Evolutionary conservation across 78 protist species (phyloP), one percentile per base, ranked within the genome.

Genomic region (slime mould (Dictyostelium discoideum)): DNA sequence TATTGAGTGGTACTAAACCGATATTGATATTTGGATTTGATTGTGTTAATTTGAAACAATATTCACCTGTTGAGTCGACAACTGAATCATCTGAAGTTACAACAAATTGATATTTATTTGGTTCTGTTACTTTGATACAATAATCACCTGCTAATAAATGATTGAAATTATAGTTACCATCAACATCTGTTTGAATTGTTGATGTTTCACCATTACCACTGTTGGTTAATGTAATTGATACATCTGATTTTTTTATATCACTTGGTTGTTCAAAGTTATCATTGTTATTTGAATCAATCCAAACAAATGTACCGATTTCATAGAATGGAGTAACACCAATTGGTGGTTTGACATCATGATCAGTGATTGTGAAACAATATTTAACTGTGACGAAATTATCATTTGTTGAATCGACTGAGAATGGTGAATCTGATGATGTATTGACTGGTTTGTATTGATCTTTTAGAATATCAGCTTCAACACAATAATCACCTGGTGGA

Each of bases 401-500:
- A 22, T 22, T 67, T 3, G 40, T 72, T n/a, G 32, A 22, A 6
- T 63, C 73, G 22, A 63, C 29, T 63, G 22, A 16, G 65, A 78
- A 76, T 42, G 37, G 50, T 26, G 85, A 76, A 11, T 86, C 84
- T 3, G 3, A 6, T n/a, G 85, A 48, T 10, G 44, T 57, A 7
- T 54, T 46, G 5, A 60, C 73, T 42, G 37, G 39, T 22, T 44
- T 44, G 39, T 76, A 86, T 63, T 63, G 22, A 22, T 39, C 63
- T 18, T 42, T 77, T 18, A 44, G 63, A 37, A 20, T 26, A 13
- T 24, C 20, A 40, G 42, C 50, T 3, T 32, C 69, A 5, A 84
- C 37, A 37, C 60, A 63, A 39, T 84, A 84, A 73, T 63, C 39
- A 39, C 87, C 87, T 84, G 87, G 87, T n/a, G 50, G 29, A 14